Conservation (phyloP, 176 grass and related monocot genomes). For the Hordeum marinum region DNA sequence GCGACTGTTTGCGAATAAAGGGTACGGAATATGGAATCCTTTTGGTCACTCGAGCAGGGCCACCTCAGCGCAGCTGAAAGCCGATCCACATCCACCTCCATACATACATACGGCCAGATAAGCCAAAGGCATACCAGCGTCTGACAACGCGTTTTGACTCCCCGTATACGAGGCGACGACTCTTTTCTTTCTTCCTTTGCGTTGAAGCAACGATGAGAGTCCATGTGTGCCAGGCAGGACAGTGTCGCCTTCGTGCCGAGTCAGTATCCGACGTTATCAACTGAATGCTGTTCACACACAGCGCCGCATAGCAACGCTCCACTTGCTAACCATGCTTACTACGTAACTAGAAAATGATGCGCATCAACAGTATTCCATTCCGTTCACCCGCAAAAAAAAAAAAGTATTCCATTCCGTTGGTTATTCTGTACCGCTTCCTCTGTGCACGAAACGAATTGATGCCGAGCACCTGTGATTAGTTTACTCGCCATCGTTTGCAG, state of each 20-base stretch:
- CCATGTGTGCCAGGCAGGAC: background rate
- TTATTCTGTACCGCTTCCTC: background rate
- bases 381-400: no score
- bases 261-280: no score
- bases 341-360: no score
- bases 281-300: conserved; percentile 10
- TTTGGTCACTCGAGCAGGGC: background rate
- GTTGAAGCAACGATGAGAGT: background rate
- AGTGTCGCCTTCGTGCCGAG: background rate
- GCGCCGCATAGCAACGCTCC: background rate
- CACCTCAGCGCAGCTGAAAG: no score
- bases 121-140: background rate
- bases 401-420: background rate
- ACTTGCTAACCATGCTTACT: background rate
- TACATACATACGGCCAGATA: background rate
- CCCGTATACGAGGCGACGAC: background rate
- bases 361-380: background rate
- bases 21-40: background rate
- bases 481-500: no score
- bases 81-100: no score
- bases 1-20: background rate
- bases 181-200: background rate
- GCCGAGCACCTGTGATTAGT: no score
- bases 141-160: conserved; percentile 28
- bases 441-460: no score